Evolutionary conservation across 345 rosid species (phyloP), one percentile per base, ranked within the genome.

Genomic region (Acer yangbiense): DNA sequence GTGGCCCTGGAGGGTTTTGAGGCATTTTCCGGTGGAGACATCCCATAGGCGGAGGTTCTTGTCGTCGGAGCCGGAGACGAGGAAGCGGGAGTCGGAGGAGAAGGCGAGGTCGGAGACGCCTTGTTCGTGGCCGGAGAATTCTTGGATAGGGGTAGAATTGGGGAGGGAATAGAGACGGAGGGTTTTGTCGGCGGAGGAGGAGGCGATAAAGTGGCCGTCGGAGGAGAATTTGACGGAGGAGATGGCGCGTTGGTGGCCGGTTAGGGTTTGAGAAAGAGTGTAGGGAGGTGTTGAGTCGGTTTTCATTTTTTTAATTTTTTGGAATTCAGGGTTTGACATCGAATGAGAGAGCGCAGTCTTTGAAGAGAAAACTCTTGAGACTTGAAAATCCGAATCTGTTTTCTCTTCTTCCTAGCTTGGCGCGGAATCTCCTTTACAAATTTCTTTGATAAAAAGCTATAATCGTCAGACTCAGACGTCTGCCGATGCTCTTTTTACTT

Each of bases 41-140:
- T 96, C 99, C 99, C 98, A 96, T 29, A 94, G 89, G 83, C 97
- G 95, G 74, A 96, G 82, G 78, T 95, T 92, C 76, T 92, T 92
- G 86, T 92, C 97, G 81, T 94, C 98, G 85, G 98, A 96, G 76
- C 90, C 98, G 20, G 99, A 96, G 85, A 87, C 95, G 5, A 96
- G 88, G 89, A 86, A 89, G 74, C 90, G 91, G 57, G 97, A 82
- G 80, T 96, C 99, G 27, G 93, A 83, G 66, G 99, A 96, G 91
- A 94, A 92, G 62, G 98, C 91, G 8, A 96, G 80, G 75, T 94
- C 99, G 75, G 98, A 94, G 79, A 96, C 87, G 75, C 98, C 95
- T 73, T 82, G 83, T 2, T 86, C 85, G 87, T 94, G 99, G 79
- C 97, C 97, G 66, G 82, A 73, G 87, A 91, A 86, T 44, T 82